Evolutionary conservation across 768 basidiomycete genomes (phyloP).

Genomic region (Podaxis sp.): DNA sequence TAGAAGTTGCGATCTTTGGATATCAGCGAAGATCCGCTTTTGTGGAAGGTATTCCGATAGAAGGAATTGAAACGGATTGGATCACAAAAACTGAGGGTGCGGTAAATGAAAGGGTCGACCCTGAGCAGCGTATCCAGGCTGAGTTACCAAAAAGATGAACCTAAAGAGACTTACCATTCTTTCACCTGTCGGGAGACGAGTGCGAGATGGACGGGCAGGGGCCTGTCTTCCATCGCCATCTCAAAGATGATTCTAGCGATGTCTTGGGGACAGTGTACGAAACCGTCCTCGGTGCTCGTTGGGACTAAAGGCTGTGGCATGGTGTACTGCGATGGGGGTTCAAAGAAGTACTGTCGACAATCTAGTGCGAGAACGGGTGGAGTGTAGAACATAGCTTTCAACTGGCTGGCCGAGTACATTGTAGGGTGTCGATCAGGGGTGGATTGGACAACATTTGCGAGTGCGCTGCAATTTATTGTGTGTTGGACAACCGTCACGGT

Average conservation of each 20-base stretch:
- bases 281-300: background rate
- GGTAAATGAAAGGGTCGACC: background rate
- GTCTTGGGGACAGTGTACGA: background rate
- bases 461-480: too few species aligned
- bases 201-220: background rate
- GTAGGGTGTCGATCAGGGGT: background rate
- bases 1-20: background rate
- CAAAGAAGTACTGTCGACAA: background rate
- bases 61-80: background rate
- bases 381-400: background rate
- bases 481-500: too few species aligned
- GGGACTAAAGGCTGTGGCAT: background rate
- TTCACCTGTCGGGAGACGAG: background rate
- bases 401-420: background rate
- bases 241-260: background rate
- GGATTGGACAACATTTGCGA: too few species aligned
- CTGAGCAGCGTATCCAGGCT: background rate
- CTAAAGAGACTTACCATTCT: constrained; percentile 38
- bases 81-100: background rate
- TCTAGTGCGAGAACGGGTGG: background rate
- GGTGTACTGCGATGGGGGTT: background rate
- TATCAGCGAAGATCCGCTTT: background rate
- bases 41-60: background rate
- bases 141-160: background rate
- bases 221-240: background rate